Conservation (phyloP, 2,329 filamentous ascomycete species). For the Venturia pyrina region DNA sequence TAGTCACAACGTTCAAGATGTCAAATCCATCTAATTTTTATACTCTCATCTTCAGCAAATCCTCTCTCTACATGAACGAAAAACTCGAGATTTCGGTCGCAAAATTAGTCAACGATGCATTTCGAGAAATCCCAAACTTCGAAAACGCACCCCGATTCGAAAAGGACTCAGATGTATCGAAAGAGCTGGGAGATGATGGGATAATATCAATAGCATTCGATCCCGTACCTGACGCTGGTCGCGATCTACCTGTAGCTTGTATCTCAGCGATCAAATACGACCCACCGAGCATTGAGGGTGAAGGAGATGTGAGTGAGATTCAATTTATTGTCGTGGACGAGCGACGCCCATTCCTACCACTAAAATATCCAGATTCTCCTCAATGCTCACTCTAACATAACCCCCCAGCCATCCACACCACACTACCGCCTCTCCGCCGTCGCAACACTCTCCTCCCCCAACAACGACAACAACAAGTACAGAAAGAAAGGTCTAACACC, state of each 20-base stretch:
- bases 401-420: background rate
- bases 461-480: background rate
- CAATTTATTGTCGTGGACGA: no score
- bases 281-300: background rate
- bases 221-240: background rate
- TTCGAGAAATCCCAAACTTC: background rate
- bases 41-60: background rate
- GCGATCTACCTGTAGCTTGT: background rate
- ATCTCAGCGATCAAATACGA: background rate
- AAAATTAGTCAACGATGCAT: background rate
- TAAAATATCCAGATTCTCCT: no score
- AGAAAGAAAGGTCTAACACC: background rate
- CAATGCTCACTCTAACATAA: no score
- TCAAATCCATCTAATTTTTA: background rate
- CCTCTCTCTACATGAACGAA: constrained; percentile 2
- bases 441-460: background rate
- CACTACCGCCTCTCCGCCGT: background rate
- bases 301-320: background rate
- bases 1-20: background rate
- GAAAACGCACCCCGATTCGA: background rate
- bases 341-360: no score
- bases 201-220: background rate
- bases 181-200: background rate
- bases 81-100: background rate
- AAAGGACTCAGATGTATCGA: background rate